phyloP scores from a whole-genome alignment of 2,329 filamentous ascomycete genomes.

The Colletotrichum noveboracense region DNA sequence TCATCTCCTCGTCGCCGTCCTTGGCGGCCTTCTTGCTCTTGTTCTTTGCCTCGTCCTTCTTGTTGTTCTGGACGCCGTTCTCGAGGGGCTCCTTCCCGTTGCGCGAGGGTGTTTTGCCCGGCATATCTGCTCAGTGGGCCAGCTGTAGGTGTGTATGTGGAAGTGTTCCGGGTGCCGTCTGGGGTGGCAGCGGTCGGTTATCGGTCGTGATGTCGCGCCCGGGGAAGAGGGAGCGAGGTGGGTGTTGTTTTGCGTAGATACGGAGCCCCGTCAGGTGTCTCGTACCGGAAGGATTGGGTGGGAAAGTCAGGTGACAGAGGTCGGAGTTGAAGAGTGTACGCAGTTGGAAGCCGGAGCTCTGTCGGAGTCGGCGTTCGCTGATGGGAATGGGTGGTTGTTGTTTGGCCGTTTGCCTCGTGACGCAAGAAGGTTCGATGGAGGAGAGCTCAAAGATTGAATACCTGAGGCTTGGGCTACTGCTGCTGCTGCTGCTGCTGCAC shows the following conservation, averaged over 20 bases:
- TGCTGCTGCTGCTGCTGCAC: constrained; percentile 1
- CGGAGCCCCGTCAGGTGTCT: not conserved
- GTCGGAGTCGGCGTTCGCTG: not conserved
- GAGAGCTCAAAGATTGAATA: constrained; percentile 32
- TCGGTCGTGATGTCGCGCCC: constrained; percentile 1
- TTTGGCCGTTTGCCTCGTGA: constrained; percentile 25
- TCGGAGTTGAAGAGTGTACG: not conserved
- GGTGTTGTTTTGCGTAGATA: constrained; percentile 10
- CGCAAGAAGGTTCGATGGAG: constrained; percentile 34
- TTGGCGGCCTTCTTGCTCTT: constrained; percentile 69
- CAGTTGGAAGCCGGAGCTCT: not conserved
- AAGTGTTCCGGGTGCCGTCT: constrained; percentile 11
- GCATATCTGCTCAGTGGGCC: constrained; percentile 54
- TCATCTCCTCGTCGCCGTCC: constrained; percentile 81
- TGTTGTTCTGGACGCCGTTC: constrained; percentile 70
- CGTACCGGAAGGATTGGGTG: not conserved
- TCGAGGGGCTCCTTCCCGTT: constrained; percentile 74
- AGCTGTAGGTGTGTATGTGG: constrained; percentile 1
- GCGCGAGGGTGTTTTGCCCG: constrained; percentile 74
- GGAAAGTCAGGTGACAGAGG: constrained; percentile 5
- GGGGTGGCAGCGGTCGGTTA: constrained; percentile 14
- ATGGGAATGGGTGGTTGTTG: constrained; percentile 10
- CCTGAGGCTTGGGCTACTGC: constrained; percentile 17
- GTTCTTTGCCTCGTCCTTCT: constrained; percentile 74
- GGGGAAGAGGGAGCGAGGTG: not conserved